Conservation (phyloP, 2,329 filamentous ascomycete species). For the Claviceps digitariae region DNA sequence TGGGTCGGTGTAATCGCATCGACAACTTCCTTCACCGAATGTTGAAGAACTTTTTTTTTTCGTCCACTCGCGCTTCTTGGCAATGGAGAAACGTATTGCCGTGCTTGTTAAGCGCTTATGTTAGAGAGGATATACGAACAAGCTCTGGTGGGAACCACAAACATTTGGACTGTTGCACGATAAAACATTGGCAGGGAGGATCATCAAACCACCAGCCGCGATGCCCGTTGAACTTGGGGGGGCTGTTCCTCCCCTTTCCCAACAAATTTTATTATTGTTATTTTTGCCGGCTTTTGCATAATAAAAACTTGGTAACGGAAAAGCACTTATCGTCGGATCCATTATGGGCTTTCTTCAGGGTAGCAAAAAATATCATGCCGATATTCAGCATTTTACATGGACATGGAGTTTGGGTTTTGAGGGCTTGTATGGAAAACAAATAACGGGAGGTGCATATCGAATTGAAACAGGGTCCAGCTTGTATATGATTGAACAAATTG, state of each 20-base stretch:
- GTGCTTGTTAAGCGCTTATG: slow-evolving; percentile 40
- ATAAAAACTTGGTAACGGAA: slow-evolving; percentile 29
- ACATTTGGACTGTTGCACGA: neutral
- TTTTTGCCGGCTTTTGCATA: slow-evolving; percentile 20
- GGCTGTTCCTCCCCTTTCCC: slow-evolving; percentile 55
- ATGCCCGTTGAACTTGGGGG: slow-evolving; percentile 39
- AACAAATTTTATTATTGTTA: slow-evolving; percentile 35
- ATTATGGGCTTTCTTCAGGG: slow-evolving; percentile 16
- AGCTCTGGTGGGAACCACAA: neutral
- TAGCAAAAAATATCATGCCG: neutral
- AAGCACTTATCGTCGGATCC: slow-evolving; percentile 24
- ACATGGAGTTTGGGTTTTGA: neutral
- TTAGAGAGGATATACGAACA: neutral
- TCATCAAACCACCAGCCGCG: slow-evolving; percentile 56
- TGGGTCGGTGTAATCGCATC: slow-evolving; percentile 49
- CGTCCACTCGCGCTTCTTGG: slow-evolving; percentile 76
- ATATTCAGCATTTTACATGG: neutral
- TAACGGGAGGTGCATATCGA: neutral
- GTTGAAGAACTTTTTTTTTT: slow-evolving; percentile 55
- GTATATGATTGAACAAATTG: neutral
- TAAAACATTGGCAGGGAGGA: slow-evolving; percentile 50
- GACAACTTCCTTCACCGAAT: slow-evolving; percentile 50
- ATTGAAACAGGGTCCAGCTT: neutral
- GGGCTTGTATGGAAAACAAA: neutral
- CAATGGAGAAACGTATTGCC: slow-evolving; percentile 59